Evolutionary conservation across 2,329 filamentous ascomycete species (phyloP).

Genomic region (Calonectria henricotiae): DNA sequence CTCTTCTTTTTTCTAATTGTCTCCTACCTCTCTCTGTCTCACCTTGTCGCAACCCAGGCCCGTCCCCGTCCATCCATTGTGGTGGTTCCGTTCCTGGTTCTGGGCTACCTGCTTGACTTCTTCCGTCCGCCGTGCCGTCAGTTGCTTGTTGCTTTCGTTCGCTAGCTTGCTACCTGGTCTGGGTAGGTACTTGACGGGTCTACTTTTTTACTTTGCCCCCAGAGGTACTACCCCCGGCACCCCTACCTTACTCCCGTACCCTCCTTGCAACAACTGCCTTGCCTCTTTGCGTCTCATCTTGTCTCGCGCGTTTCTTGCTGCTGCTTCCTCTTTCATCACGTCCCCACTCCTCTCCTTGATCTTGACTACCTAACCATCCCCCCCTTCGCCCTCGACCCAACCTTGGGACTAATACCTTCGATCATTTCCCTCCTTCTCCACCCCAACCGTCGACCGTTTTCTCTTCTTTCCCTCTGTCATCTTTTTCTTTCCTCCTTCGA

Average conservation of each 20-base stretch:
- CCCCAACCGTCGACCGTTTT: conserved; percentile 31
- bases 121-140: conserved; percentile 24
- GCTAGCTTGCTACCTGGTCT: conserved; percentile 22
- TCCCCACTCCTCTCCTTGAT: conserved; percentile 39
- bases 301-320: conserved; percentile 48
- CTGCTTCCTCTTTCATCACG: conserved; percentile 26
- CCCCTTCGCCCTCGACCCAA: conserved; percentile 21
- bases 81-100: conserved; percentile 29
- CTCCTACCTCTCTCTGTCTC: conserved; percentile 30
- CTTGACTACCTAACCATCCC: conserved; percentile 41
- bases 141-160: conserved; percentile 26
- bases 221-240: conserved; percentile 31
- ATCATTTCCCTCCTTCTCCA: conserved; percentile 42
- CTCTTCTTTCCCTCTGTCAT: conserved; percentile 39
- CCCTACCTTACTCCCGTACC: conserved; percentile 40
- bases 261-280: conserved; percentile 34
- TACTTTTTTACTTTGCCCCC: conserved; percentile 26
- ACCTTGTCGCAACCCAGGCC: conserved; percentile 26
- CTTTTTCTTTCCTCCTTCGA: conserved; percentile 32
- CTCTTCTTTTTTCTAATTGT: conserved; percentile 30
- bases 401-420: conserved; percentile 36
- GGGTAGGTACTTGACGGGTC: conserved; percentile 20
- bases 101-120: not conserved
- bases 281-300: conserved; percentile 48
- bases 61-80: conserved; percentile 28